A percentile compares a stretch with the other conserved stretches of the same genome.
Evolutionary conservation across 2,329 filamentous ascomycete genomes (phyloP).

Genomic region (Didymella arachidicola): DNA sequence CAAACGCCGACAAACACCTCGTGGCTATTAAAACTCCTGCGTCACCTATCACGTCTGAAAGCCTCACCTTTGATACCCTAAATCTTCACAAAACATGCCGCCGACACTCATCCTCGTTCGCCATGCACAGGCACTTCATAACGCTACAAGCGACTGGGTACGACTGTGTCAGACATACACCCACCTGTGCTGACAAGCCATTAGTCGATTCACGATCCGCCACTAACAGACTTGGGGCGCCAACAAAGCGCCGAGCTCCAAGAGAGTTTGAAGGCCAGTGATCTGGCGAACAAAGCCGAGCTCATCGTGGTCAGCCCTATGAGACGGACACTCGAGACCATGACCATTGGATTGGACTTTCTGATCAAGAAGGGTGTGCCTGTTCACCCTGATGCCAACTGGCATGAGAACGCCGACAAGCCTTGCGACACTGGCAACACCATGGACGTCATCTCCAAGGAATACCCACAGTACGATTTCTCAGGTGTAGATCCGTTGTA

Average conservation of each 20-base stretch:
- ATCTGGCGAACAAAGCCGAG: slow-evolving; percentile 56
- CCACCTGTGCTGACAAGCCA: not conserved
- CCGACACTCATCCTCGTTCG: slow-evolving; percentile 57
- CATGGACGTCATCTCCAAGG: slow-evolving; percentile 52
- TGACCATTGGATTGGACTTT: slow-evolving; percentile 65
- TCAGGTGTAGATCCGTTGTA: slow-evolving; percentile 64
- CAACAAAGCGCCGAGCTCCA: slow-evolving; percentile 53
- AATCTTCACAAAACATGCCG: slow-evolving; percentile 43
- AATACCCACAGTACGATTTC: slow-evolving; percentile 67
- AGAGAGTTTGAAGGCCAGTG: slow-evolving; percentile 46
- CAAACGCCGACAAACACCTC: slow-evolving; percentile 14
- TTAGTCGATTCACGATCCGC: slow-evolving; percentile 51
- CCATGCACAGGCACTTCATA: slow-evolving; percentile 57
- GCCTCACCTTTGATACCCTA: not conserved
- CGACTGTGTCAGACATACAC: not conserved
- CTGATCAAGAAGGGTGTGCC: slow-evolving; percentile 60
- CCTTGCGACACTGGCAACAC: slow-evolving; percentile 69
- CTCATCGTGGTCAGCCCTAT: slow-evolving; percentile 70
- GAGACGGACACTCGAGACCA: slow-evolving; percentile 71
- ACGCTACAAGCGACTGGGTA: slow-evolving; percentile 51
- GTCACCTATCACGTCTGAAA: not conserved
- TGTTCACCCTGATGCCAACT: slow-evolving; percentile 66
- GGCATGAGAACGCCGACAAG: slow-evolving; percentile 64
- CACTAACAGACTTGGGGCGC: slow-evolving; percentile 52
- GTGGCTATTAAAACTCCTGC: slow-evolving; percentile 17